Evolutionary conservation across 1,139 yeast genomes (phyloP), one percentile per base, ranked within the genome.

Genomic region (Lodderomyces jiufengensis): DNA sequence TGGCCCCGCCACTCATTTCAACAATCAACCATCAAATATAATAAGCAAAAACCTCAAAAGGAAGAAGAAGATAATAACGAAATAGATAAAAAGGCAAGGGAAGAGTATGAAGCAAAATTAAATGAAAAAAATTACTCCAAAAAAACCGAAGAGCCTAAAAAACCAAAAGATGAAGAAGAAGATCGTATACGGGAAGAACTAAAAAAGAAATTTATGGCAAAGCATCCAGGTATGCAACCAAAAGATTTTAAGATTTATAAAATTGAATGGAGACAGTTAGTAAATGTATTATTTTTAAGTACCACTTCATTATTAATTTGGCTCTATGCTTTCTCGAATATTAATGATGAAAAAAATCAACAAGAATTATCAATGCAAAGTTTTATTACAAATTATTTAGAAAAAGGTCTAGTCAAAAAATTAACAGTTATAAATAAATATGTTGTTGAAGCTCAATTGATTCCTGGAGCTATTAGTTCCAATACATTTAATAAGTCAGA

Each of bases 301-400:
- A 42, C 22, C 32, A 43, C 38, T 30, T 51, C 30, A 43, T 48
- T 27, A 27, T 48, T 16, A 29, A 44, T 14, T 32, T 50, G 6
- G 39, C 25, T 26, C 9, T 51, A 21, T 11, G 43, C 51, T 21
- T 14, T 32, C 16, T 12, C 34, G 14, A 33, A 52, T 20, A 38
- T 53, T 14, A 34, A 44, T 10, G 46, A 47, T 22, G 43, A 45
- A 5, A 40, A 44, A 22, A 51, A 50, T 21, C 55, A 61, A 24
- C 57, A 67, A 41, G 74, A 76, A 45, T 68, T 92, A 45, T 84
- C 97, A 2, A 87, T 86, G 74, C 97, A 90, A 61, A 95, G 87
- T 56, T 92, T 92, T 69, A 84, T 85, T 54, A 74, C 81, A 15
- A 80, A 83, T 42, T 87, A 84, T 53, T 70, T 92, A 31, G 94